These are phyloP conservation scores for Halophytophthora batemanensis DNA, from an alignment of 352 stramenopile genomes.

Conservation along the genomic window DNA sequence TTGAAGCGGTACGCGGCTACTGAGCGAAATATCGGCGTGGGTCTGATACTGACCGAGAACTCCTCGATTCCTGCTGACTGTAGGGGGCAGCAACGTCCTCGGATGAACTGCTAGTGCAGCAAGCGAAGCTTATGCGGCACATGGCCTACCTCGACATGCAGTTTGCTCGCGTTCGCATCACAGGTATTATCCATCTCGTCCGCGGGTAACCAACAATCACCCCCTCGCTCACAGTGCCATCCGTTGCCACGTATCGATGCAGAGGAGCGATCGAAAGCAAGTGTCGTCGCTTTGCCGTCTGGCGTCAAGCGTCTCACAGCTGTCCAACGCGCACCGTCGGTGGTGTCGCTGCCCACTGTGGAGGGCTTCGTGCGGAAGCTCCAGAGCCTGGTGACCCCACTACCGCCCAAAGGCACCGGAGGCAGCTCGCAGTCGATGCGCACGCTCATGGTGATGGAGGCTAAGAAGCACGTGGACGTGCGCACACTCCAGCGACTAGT, in stretches of 20 bases:
- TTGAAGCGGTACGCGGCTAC: slow-evolving; percentile 40
- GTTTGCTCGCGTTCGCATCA: slow-evolving; percentile 16
- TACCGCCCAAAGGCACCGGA: slow-evolving; percentile 4
- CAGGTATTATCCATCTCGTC: too few species aligned
- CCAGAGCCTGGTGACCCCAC: slow-evolving; percentile 25
- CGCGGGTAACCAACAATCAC: too few species aligned
- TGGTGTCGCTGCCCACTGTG: slow-evolving; percentile 5
- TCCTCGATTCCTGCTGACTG: neutral
- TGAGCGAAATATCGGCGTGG: neutral
- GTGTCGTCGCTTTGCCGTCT: neutral
- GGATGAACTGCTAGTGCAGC: slow-evolving; percentile 43
- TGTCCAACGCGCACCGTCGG: neutral
- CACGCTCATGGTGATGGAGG: slow-evolving; percentile 16
- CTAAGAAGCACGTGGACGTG: slow-evolving; percentile 35
- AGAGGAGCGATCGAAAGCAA: slow-evolving; percentile 8
- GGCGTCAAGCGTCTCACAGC: neutral
- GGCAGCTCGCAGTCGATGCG: slow-evolving; percentile 13
- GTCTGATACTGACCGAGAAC: neutral
- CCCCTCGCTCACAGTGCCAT: neutral
- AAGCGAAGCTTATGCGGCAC: slow-evolving; percentile 37
- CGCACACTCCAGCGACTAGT: slow-evolving; percentile 43
- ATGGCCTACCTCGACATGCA: slow-evolving; percentile 48
- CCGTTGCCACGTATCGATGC: neutral
- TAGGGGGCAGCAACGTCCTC: slow-evolving; percentile 44
- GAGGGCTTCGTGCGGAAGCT: slow-evolving; percentile 32